Base-by-base conservation (phyloP, 495 filamentous ascomycete species). In the Daldinia vernicosa region DNA sequence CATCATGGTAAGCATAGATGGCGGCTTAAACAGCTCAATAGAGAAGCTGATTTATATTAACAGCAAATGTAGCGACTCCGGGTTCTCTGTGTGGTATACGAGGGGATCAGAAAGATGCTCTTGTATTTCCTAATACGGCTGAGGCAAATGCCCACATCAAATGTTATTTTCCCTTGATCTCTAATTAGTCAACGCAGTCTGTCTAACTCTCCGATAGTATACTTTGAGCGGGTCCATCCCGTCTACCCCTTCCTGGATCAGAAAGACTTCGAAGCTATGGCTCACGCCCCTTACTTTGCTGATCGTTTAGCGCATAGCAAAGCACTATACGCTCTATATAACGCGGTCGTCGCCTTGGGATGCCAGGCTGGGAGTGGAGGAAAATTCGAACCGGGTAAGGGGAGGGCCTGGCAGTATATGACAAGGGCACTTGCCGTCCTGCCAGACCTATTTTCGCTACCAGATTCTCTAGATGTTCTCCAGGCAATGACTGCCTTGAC, bases 271-370 rank as follows among this genome's bases (percentile, higher is more conserved):
- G 77, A 79, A 58, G 33, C 70, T 8, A 71, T 67, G 53, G 74
- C 71, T 43, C 39, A 43, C 4, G 73, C 63, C 60, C 43, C 74
- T 2, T 39, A 67, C 11, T 80, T 77, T 26, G 76, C 74, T 22
- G 79, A 33, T 7, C 61, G 56, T 32, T 14, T 67, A 45, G 33
- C 33, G 15, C 64, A 67, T 15, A 65, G 57, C 43, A 72, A 62
- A 53, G 69, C 63, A 4, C 22, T 55, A 17, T 67, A 57, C n/a
- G 69, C 78, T 47, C 57, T 82, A 14, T 82, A 80, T 63, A 69
- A 80, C 32, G 58, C 79, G 1, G 74, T 81, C 8, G 67, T 82
- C n/a, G 80, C 80, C 19, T 62, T 80, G 1, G 80, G 80, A 35
- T 76, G 75, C 45, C 79, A 80, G 30, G 77, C 76, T 28, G 50